phyloP scores from a whole-genome alignment of 129 eudicot genomes.

The Pulicaria dysenterica region DNA sequence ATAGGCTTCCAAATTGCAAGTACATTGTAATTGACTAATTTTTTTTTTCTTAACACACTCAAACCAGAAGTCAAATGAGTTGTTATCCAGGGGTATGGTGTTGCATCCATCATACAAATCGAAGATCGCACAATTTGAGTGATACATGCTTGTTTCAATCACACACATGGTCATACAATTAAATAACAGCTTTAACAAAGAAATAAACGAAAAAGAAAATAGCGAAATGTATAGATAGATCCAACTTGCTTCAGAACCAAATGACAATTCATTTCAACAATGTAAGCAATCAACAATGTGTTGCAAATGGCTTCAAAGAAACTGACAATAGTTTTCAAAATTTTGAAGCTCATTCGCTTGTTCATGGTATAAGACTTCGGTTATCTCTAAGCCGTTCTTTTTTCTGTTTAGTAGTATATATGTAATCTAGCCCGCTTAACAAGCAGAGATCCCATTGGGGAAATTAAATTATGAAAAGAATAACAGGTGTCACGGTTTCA shows the following conservation, averaged over 20 bases:
- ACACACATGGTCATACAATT: not conserved
- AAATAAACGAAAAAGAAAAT: no score
- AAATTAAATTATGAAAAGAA: not conserved
- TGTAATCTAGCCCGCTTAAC: constrained; percentile 5
- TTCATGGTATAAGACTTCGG: not conserved
- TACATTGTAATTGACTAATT: not conserved
- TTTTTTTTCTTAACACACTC: not conserved
- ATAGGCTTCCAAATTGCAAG: not conserved
- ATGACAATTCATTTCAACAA: constrained; percentile 1
- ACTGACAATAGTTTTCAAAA: not conserved
- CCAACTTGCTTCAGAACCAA: not conserved
- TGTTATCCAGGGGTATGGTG: not conserved
- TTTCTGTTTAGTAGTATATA: not conserved
- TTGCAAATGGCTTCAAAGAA: not conserved
- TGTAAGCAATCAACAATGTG: not conserved
- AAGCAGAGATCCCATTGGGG: constrained; percentile 23
- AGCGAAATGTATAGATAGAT: no score
- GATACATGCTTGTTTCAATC: not conserved
- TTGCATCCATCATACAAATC: no score
- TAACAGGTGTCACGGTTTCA: not conserved
- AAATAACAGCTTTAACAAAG: not conserved
- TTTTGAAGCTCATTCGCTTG: not conserved
- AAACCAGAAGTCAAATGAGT: not conserved
- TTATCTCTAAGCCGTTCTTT: constrained; percentile 19
- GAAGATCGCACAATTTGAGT: not conserved